Conservation (phyloP, 768 basidiomycete genomes). For the Saitozyma sp. region DNA sequence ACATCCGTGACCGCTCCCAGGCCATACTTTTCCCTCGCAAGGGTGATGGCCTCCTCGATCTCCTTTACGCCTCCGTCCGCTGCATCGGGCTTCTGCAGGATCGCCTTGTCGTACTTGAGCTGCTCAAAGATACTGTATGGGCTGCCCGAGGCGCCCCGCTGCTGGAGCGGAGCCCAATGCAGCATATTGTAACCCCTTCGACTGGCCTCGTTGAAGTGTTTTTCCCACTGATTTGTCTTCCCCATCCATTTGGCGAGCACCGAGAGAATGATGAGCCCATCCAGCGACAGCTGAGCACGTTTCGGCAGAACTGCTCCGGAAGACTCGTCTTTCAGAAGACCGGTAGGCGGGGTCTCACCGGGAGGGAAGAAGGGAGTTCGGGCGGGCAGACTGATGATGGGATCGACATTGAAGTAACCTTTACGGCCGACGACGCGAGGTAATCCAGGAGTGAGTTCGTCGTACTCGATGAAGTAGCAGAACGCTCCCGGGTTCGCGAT, state of each 20-base stretch:
- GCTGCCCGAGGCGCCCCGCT: conserved; percentile 81
- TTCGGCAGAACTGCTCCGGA: conserved; percentile 56
- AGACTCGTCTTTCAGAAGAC: conserved; percentile 27
- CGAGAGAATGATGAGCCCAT: conserved; percentile 84
- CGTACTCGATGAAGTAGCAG: conserved; percentile 89
- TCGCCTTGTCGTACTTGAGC: conserved; percentile 71
- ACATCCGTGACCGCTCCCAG: conserved; percentile 89
- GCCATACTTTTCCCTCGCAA: conserved; percentile 79
- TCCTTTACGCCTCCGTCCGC: conserved; percentile 61
- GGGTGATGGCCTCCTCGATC: conserved; percentile 59
- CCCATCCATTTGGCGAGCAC: conserved; percentile 99
- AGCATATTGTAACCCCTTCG: conserved; percentile 96
- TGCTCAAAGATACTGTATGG: conserved; percentile 95
- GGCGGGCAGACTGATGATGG: conserved; percentile 71
- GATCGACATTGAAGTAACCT: conserved; percentile 96
- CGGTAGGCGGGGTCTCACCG: conserved; percentile 11
- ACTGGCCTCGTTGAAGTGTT: conserved; percentile 77
- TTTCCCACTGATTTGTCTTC: conserved; percentile 70
- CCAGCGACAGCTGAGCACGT: conserved; percentile 68
- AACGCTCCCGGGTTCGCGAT: conserved; percentile 97
- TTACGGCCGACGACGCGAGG: conserved; percentile 75
- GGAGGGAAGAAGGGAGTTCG: conserved; percentile 71
- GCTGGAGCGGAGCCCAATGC: conserved; percentile 93
- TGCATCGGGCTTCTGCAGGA: conserved; percentile 59
- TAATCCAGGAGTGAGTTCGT: conserved; percentile 29